Conservation (phyloP, 495 filamentous ascomycete genomes). For the Penicillium argentinense region DNA sequence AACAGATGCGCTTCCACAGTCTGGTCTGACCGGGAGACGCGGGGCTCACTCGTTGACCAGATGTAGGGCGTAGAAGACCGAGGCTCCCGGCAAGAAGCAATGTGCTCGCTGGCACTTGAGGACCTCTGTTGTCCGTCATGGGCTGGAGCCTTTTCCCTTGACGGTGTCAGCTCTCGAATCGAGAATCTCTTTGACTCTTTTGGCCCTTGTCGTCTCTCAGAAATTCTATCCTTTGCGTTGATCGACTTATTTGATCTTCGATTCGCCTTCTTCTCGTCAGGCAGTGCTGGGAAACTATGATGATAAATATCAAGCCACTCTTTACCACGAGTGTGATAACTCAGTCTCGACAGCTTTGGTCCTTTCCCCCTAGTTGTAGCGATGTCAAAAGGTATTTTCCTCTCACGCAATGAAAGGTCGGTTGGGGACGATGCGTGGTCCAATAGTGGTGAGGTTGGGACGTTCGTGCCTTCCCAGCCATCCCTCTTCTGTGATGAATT, state of each 20-base stretch:
- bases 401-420: slow-evolving; percentile 52
- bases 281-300: neutral
- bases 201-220: neutral
- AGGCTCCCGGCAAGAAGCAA: neutral
- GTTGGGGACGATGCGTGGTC: slow-evolving; percentile 69
- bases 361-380: neutral
- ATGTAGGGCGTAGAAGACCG: slow-evolving; percentile 14
- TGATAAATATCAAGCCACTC: neutral
- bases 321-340: neutral
- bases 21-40: neutral
- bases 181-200: neutral
- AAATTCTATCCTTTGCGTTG: neutral
- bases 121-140: neutral
- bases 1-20: slow-evolving; percentile 16
- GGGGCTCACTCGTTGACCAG: slow-evolving; percentile 13
- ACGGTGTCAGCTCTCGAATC: neutral
- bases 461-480: neutral
- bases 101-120: neutral
- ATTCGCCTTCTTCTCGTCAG: neutral
- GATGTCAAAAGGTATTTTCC: slow-evolving; percentile 5
- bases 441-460: neutral
- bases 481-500: neutral
- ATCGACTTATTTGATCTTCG: neutral
- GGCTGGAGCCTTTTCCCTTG: neutral
- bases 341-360: neutral